A percentile compares a stretch with the other conserved stretches of the same genome.
Evolutionary conservation across 306 rosid species (phyloP).

Genomic region (Lathyrus sativus): DNA sequence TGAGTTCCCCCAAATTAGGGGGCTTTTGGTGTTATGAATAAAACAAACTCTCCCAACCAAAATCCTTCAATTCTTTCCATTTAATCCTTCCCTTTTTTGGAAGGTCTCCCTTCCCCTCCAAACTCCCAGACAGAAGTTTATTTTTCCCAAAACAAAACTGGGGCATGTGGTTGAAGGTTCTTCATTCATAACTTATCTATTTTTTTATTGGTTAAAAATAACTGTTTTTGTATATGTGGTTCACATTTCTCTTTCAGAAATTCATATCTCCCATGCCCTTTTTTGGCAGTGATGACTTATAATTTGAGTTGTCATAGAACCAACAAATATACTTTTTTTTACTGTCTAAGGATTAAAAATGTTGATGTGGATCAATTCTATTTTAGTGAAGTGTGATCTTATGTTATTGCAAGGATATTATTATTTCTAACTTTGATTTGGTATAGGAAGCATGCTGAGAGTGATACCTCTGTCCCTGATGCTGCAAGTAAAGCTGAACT

Average conservation of each 20-base stretch:
- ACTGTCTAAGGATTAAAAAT: not conserved
- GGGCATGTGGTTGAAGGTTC: constrained; percentile 18
- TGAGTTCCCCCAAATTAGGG: no score
- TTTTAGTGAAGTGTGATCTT: constrained; percentile 14
- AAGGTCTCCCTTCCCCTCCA: no score
- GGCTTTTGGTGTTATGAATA: no score
- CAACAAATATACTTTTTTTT: not conserved
- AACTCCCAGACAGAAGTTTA: no score
- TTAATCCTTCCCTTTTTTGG: no score
- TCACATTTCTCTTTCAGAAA: constrained; percentile 5
- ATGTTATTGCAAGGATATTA: constrained; percentile 6
- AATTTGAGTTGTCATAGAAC: not conserved
- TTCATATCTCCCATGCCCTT: not conserved
- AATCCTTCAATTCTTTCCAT: no score
- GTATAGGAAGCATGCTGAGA: constrained; percentile 79
- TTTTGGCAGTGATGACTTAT: constrained; percentile 4
- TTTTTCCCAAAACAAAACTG: not conserved
- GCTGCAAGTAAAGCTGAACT: constrained; percentile 68
- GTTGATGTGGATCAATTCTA: not conserved
- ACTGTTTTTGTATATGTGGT: not conserved
- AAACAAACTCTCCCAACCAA: no score
- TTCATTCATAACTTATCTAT: constrained; percentile 5
- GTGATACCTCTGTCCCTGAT: constrained; percentile 74
- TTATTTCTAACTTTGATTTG: constrained; percentile 12
- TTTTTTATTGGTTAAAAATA: not conserved